Base-by-base conservation (phyloP, 352 stramenopile genomes). In the Globisporangium middletonii region DNA sequence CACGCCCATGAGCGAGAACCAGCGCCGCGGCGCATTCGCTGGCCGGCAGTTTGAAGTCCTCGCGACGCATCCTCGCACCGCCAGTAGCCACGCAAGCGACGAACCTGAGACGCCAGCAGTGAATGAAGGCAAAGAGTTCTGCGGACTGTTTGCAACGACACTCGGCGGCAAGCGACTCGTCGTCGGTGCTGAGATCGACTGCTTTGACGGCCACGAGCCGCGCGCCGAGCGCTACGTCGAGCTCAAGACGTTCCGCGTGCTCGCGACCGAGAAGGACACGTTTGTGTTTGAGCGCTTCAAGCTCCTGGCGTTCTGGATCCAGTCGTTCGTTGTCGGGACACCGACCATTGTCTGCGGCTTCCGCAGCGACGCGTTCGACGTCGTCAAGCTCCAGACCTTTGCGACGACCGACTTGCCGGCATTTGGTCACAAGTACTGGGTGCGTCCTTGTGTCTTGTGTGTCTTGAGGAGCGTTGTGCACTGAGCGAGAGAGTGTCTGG, bases 241-340 rank as follows among this genome's bases (percentile, higher is more conserved):
- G 64, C 72, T 90, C 6, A 92, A 92, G 58, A 89, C 78, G 4
- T 88, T 83, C 41, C 70, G 79, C 1, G 62, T 83, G 1, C 38
- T 92, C 7, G 50, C 73, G 44, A 72, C 59, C 0, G 66, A 84
- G 55, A 90, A 88, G 53, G 83, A 92, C 50, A 74, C 71, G 37
- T 88, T 75, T 48, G 67, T 80, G 15, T 92, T 92, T 45, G 83
- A 92, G 59, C 72, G 79, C 12, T 92, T 84, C 65, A 92, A 92
- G 57, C 54, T 89, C 44, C 60, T 92, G 6, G 76, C 78, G n/a
- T 90, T 90, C 60, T 92, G 83, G 83, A 90, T 92, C 57, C 83
- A 92, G 64, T 92, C 83, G 35, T 92, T 85, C 41, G 38, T 92
- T 19, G 79, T 89, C 13, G 83, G 83, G 7, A 83, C 79, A 9